These are phyloP conservation scores for Zychaea mexicana DNA, from an alignment of 371 early-diverging fungal genomes.

Conservation along the genomic window DNA sequence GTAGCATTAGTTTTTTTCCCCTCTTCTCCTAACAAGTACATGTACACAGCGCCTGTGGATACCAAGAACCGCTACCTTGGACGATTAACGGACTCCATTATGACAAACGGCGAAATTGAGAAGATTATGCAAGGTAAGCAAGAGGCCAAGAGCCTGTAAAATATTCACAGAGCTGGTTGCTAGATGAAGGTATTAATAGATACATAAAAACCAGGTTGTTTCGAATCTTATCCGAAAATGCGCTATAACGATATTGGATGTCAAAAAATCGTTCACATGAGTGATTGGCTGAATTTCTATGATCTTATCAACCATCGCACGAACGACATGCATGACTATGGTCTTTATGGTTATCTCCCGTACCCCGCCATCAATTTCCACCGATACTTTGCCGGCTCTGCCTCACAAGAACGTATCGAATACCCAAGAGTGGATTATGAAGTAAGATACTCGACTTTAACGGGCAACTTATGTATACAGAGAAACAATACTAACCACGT, in stretches of 20 bases:
- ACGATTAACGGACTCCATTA: conserved; percentile 55
- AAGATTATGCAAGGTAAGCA: conserved; percentile 77
- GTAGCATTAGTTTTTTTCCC: no score
- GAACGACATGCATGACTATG: conserved; percentile 47
- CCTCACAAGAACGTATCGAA: conserved; percentile 64
- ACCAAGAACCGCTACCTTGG: conserved; percentile 40
- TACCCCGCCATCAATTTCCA: conserved; percentile 80
- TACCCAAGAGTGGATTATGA: conserved; percentile 85
- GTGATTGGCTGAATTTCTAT: conserved; percentile 85
- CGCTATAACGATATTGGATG: conserved; percentile 76
- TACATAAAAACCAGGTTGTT: conserved; percentile 69
- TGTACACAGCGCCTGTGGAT: background rate
- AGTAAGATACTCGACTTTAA: conserved; percentile 28
- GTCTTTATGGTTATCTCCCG: conserved; percentile 69
- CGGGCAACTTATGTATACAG: background rate
- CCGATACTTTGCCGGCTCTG: conserved; percentile 78
- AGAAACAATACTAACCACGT: background rate
- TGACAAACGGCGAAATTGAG: conserved; percentile 80
- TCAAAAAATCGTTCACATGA: conserved; percentile 60
- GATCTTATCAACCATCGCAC: conserved; percentile 67
- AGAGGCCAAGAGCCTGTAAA: no score
- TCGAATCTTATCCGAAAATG: conserved; percentile 86
- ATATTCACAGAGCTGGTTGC: no score
- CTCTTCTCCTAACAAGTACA: background rate
- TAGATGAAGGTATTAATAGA: background rate